Percentiles rank a stretch among this genome's conserved stretches.
phyloP scores from a whole-genome alignment of 2,329 filamentous ascomycete species.

The Verticillium nonalfalfae region DNA sequence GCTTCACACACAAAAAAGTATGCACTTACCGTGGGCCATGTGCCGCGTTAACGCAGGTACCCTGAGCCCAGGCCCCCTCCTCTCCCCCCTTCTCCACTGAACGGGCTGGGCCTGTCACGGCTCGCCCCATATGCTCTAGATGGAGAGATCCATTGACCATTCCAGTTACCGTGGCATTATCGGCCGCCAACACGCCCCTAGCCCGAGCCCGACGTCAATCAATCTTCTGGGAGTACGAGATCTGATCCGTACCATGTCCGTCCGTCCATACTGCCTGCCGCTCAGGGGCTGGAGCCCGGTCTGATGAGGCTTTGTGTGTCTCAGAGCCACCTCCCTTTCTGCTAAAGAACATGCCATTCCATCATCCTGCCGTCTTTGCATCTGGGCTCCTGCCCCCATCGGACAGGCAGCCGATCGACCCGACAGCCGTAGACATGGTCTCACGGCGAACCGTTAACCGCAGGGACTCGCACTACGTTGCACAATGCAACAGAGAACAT shows the following conservation, averaged over 20 bases:
- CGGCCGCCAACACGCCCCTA: background rate
- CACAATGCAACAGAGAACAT: background rate
- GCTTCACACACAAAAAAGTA: background rate
- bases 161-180: background rate
- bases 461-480: background rate
- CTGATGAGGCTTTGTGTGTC: background rate
- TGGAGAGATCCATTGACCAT: background rate
- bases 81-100: background rate
- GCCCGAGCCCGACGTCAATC: background rate
- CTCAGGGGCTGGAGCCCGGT: background rate
- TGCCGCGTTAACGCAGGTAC: background rate
- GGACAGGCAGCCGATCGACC: background rate
- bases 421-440: background rate
- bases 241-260: background rate
- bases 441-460: background rate
- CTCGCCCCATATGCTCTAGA: background rate
- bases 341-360: background rate
- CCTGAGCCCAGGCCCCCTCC: background rate
- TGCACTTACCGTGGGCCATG: background rate
- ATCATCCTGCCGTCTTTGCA: background rate
- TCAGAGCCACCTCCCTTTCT: background rate
- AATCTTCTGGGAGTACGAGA: background rate
- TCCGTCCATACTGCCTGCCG: background rate
- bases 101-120: background rate
- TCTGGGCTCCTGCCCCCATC: background rate